Evolutionary conservation across 2,329 filamentous ascomycete genomes (phyloP), one percentile per base, ranked within the genome.

Genomic region (Claviceps humidiphila): DNA sequence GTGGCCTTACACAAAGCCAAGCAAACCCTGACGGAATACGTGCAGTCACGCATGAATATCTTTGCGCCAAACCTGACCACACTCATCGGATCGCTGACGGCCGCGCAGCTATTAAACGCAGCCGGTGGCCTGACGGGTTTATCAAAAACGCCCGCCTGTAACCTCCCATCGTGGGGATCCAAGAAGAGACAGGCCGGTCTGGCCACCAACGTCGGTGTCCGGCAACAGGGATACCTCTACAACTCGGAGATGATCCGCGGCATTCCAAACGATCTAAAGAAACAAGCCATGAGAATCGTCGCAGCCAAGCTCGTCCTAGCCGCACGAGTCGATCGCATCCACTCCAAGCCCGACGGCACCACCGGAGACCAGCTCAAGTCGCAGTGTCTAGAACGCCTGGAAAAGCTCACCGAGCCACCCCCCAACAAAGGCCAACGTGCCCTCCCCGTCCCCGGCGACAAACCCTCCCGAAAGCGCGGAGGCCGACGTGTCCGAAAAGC

Each of bases 31-130:
- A 95, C 88, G 2, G 85, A 93, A 64, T 98, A 95, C 63, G 93
- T 98, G 16, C 88, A 96, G 69, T 96, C 91, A 39, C 87, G 93
- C 56, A 97, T 98, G 88, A 93, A 86, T 59, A 76, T 95, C 38
- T 97, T 97, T 64, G 93, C 93, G 4, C 93, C 93, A 0, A 98
- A 98, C 61, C 71, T 97, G 51, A 95, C 93, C 0, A 84, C 82
- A 1, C 78, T 98, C 17, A 87, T 98, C 53, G 93, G 93, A 17
- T 93, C 91, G 0, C 76, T 95, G 17, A 96, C 91, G 2, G 91
- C 93, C 7, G 93, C 93, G 4, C 91, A 97, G 69, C 80, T 98
- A n/a, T 85, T 98, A 61, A 96, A 96, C 68, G 88, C 89, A 54
- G 87, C 89, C 0, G 93, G 93, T 56, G 93, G 93, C 8, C 73